A percentile compares a stretch with the other conserved stretches of the same genome.
phyloP scores from a whole-genome alignment of 495 filamentous ascomycete species.

The Aspergillus coremiiformis region DNA sequence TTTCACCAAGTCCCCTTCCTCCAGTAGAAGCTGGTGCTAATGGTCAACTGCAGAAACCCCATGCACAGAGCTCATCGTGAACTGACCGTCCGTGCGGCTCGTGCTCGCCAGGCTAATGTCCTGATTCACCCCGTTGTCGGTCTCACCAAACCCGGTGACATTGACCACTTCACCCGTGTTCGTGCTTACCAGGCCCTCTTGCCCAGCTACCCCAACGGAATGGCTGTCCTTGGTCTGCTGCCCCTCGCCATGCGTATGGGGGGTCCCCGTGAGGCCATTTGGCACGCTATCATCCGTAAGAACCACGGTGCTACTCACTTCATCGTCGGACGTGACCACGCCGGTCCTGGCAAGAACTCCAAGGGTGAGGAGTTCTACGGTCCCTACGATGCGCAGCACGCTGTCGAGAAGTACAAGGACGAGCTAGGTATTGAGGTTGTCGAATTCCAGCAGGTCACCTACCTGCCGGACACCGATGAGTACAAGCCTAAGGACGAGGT shows the following conservation, averaged over 20 bases:
- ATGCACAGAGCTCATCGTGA: conserved; percentile 99
- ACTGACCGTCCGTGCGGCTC: conserved; percentile 92
- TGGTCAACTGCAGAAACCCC: conserved; percentile 56
- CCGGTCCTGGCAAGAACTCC: conserved; percentile 93
- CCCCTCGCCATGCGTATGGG: conserved; percentile 99
- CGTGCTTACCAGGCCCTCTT: conserved; percentile 96
- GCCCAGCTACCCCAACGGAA: conserved; percentile 96
- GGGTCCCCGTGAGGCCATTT: conserved; percentile 95
- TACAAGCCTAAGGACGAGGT: conserved; percentile 91
- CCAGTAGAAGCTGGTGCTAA: neutral
- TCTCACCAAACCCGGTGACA: conserved; percentile 96
- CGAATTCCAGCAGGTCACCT: conserved; percentile 99
- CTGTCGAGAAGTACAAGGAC: conserved; percentile 90
- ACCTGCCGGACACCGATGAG: conserved; percentile 93
- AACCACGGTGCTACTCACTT: conserved; percentile 99
- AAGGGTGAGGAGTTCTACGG: conserved; percentile 96
- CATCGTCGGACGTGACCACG: conserved; percentile 97
- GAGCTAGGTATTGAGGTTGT: conserved; percentile 98
- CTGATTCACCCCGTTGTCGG: conserved; percentile 98
- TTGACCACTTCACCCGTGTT: conserved; percentile 99
- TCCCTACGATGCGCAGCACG: conserved; percentile 96
- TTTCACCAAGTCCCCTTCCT: neutral
- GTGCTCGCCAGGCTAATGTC: conserved; percentile 91
- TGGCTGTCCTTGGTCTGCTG: conserved; percentile 94
- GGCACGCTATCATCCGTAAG: conserved; percentile 99